Evolutionary conservation across 768 basidiomycete species (phyloP), one percentile per base, ranked within the genome.

Genomic region (Xanthoconium purpureum): DNA sequence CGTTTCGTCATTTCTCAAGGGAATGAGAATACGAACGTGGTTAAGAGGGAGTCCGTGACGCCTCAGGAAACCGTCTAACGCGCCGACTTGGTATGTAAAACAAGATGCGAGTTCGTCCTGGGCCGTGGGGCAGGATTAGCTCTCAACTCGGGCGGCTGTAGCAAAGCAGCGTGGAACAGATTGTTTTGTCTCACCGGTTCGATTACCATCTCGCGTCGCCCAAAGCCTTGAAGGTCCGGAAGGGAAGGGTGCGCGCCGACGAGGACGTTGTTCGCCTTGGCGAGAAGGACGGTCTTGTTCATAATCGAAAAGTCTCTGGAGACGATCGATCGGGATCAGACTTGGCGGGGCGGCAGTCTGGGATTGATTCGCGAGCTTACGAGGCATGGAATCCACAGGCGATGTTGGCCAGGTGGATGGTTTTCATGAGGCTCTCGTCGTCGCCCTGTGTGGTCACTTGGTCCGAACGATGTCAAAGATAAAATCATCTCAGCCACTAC

Each of bases 361-460:
- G 5, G 39, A 29, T n/a, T 4, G 20, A 17, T 18, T 37, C 40
- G 28, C 42, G 7, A 40, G 32, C 69, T 57, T 36, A 84, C 81
- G 81, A 83, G 20, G 82, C 85, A 63, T 88, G 87, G 57, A 85
- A 86, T 7, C 86, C 85, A 63, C 85, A 88, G 0, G 86, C 86
- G 15, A 87, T 73, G 56, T 86, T 84, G 0, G 83, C 83, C 15
- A 83, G 71, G 60, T 84, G 80, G 30, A 85, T 82, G 12, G 77
- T 79, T 51, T 78, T 74, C 80, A 82, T 82, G 42, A 83, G 73
- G 11, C 70, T 69, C 53, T 78, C 79, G 35, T 83, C 82, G 36
- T 83, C 78, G 7, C 76, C 78, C 82, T 82, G 40, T 44, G 33
- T 28, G 11, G 3, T 53, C 45, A 40, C 12, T 54, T 9, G 12